Conservation (phyloP, 345 rosid species). For the Ricinus communis region DNA sequence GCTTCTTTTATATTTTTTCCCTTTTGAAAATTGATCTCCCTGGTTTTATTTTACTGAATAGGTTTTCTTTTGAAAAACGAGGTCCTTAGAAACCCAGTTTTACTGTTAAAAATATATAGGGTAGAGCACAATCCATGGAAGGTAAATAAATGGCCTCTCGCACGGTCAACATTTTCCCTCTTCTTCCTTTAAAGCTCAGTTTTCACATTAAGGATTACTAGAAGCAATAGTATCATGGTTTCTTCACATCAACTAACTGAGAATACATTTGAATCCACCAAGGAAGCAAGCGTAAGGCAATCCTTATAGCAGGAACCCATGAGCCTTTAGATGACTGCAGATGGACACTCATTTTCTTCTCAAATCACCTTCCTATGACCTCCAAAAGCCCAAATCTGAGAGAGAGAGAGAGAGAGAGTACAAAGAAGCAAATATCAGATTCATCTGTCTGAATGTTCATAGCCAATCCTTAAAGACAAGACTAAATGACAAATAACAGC, state of each 20-base stretch:
- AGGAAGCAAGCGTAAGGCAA: constrained; percentile 9
- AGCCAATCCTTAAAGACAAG: neutral
- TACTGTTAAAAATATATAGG: no score
- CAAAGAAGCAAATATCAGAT: neutral
- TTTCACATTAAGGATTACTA: constrained; percentile 27
- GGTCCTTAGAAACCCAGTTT: no score
- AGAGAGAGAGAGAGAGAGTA: neutral
- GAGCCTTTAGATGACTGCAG: neutral
- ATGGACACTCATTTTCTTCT: constrained; percentile 9
- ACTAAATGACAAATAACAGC: neutral
- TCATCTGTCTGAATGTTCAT: neutral
- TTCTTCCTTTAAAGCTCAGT: neutral
- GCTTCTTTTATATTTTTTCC: no score
- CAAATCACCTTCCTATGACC: constrained; percentile 66
- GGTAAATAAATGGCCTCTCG: constrained; percentile 7
- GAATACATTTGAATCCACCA: constrained; percentile 15
- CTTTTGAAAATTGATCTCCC: no score
- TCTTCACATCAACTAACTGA: constrained; percentile 12
- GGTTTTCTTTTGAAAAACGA: no score
- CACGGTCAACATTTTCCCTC: neutral
- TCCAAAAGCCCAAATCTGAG: constrained; percentile 96
- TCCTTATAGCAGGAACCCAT: no score
- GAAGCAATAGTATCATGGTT: constrained; percentile 19
- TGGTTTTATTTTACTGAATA: no score
- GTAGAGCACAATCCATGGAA: constrained; percentile 15